Evolutionary conservation across 2,329 filamentous ascomycete genomes (phyloP), one percentile per base, ranked within the genome.

Genomic region (Alternaria novae-zelandiae): DNA sequence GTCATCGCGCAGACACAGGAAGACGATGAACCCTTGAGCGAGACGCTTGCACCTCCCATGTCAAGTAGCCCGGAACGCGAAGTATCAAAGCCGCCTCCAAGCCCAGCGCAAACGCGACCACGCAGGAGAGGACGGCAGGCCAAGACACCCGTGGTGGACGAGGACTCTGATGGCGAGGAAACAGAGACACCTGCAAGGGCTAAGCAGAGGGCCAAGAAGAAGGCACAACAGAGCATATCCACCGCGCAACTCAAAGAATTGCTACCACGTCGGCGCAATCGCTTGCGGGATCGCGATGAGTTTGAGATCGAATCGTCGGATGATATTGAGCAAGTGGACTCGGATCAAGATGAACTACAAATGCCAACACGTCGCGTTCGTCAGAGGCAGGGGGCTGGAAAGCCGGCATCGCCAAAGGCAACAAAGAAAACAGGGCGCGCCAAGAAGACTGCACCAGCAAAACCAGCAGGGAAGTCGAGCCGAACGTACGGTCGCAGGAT

Each of bases 221-320:
- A 76, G 55, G 69, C 75, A 56, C 68, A 79, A 60, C 71, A 71
- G 17, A 65, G 79, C 28, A 73, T 79, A 36, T 81, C 81, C 8
- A 84, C 83, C 25, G 81, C 82, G 4, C 79, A 80, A 25, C 72
- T 85, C 20, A 82, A 83, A 64, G 74, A 77, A 7, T 69, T 85
- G 8, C 74, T 85, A 15, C 83, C 83, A 11, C 82, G 81, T 62
- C 77, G 82, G 58, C 73, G 80, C 21, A 75, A 69, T 36, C 76
- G 71, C 54, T 61, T 73, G 21, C 67, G 62, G 28, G 72, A 79
- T 60, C 67, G 69, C 57, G 74, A 78, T 55, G 79, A 82, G 28
- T 84, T 80, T 63, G 81, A 84, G 57, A 66, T 84, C 7, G 73
- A 78, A 3, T 78, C 76, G 11, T 80, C 77, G 9, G 77, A 77